Conservation (phyloP, 2,329 filamentous ascomycete genomes). For the Trichoderma semiorbis region DNA sequence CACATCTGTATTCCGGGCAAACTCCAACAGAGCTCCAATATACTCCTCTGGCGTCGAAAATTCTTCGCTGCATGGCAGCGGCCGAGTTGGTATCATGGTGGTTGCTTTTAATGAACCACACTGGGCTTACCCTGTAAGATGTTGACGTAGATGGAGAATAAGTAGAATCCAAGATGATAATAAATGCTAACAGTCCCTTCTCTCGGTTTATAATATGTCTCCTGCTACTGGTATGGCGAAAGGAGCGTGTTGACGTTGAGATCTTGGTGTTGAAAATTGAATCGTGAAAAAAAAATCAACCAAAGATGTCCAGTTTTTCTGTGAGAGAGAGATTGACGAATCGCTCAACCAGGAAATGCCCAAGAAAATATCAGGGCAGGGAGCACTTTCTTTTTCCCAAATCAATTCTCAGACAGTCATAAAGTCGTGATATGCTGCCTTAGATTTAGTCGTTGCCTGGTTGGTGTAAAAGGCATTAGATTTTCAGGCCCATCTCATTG, state of each 20-base stretch:
- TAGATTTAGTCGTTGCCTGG: neutral
- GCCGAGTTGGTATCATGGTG: constrained; percentile 47
- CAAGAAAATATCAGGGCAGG: neutral
- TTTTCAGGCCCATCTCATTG: neutral
- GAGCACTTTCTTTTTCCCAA: neutral
- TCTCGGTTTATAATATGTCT: neutral
- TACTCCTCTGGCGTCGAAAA: constrained; percentile 74
- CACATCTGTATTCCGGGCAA: constrained; percentile 68
- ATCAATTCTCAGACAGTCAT: neutral
- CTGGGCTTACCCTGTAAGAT: neutral
- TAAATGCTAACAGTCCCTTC: neutral
- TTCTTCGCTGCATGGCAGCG: constrained; percentile 65
- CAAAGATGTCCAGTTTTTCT: neutral
- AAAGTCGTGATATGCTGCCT: neutral
- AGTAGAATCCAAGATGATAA: neutral
- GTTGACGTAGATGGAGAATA: neutral
- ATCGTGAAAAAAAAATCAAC: neutral
- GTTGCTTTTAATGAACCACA: neutral
- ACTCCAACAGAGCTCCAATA: constrained; percentile 71
- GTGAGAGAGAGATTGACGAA: neutral
- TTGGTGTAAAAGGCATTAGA: neutral
- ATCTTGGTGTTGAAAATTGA: neutral
- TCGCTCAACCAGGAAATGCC: neutral
- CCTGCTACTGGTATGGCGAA: neutral
- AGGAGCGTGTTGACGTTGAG: neutral